These are phyloP conservation scores for Condylostoma magnum DNA, from an alignment of 169 alveolate genomes.

Conservation along the genomic window DNA sequence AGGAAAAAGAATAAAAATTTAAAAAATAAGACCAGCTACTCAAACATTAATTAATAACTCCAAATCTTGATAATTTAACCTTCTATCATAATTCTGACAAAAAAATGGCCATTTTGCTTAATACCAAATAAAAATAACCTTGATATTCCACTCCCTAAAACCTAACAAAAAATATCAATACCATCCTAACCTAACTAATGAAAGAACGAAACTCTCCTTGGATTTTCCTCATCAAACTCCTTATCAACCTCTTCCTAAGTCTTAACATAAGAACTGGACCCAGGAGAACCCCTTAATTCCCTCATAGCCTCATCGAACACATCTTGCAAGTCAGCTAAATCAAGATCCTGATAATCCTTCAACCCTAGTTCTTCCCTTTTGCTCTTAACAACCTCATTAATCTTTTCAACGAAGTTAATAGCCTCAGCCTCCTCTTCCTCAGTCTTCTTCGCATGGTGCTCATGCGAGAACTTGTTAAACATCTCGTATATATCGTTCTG, in stretches of 20 bases:
- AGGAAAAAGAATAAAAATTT: no score
- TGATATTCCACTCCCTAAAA: no score
- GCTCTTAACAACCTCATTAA: neutral
- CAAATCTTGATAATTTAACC: no score
- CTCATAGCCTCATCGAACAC: neutral
- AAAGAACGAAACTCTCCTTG: constrained; percentile 23
- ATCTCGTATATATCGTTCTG: constrained; percentile 27
- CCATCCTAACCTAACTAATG: constrained; percentile 7
- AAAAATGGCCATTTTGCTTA: no score
- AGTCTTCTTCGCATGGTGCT: constrained; percentile 9
- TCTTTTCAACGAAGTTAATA: neutral
- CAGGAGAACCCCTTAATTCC: neutral
- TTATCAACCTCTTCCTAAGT: neutral
- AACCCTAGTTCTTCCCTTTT: constrained; percentile 6
- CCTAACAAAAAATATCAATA: no score
- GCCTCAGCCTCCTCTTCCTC: neutral
- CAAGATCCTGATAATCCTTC: neutral
- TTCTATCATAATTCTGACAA: no score
- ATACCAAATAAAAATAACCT: no score
- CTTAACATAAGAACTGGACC: constrained; percentile 15
- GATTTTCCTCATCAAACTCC: neutral
- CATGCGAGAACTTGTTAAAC: constrained; percentile 9
- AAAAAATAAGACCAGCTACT: no score
- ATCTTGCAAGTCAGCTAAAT: neutral
- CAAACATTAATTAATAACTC: no score